Evolutionary conservation across 1,139 yeast genomes (phyloP).

Genomic region (Candida labiduridarum): DNA sequence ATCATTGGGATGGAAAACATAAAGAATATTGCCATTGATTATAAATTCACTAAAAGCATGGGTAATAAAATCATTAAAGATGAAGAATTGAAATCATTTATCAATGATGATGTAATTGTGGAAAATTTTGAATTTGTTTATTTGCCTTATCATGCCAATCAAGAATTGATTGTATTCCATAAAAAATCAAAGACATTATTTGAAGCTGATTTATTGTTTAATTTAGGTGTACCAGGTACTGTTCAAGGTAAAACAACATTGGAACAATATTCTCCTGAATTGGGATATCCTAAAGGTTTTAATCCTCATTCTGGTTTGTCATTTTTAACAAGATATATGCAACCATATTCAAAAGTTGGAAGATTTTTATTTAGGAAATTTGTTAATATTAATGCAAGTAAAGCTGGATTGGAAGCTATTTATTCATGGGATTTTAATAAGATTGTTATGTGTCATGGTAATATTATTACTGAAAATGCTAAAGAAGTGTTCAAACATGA

Average conservation of each 20-base stretch:
- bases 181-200: slow-evolving; percentile 47
- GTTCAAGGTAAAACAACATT: slow-evolving; percentile 19
- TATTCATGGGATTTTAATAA: slow-evolving; percentile 49
- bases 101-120: slow-evolving; percentile 28
- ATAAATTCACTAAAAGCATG: slow-evolving; percentile 26
- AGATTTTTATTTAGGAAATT: slow-evolving; percentile 32
- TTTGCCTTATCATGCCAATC: slow-evolving; percentile 54
- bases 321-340: slow-evolving; percentile 36
- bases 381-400: slow-evolving; percentile 28
- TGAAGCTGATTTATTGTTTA: slow-evolving; percentile 61
- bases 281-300: slow-evolving; percentile 33
- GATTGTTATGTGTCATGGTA: slow-evolving; percentile 63
- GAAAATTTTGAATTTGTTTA: slow-evolving; percentile 56
- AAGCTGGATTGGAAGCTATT: slow-evolving; percentile 36
- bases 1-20: slow-evolving; percentile 52
- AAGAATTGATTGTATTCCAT: slow-evolving; percentile 57
- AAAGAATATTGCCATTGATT: slow-evolving; percentile 37
- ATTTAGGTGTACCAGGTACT: slow-evolving; percentile 36
- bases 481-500: slow-evolving; percentile 28
- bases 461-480: slow-evolving; percentile 49
- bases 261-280: slow-evolving; percentile 47
- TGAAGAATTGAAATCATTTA: slow-evolving; percentile 23
- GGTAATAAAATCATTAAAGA: slow-evolving; percentile 33
- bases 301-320: slow-evolving; percentile 46
- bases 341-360: slow-evolving; percentile 41